These are phyloP conservation scores for Babesia bovis DNA, from an alignment of 169 alveolate genomes.

Conservation along the genomic window DNA sequence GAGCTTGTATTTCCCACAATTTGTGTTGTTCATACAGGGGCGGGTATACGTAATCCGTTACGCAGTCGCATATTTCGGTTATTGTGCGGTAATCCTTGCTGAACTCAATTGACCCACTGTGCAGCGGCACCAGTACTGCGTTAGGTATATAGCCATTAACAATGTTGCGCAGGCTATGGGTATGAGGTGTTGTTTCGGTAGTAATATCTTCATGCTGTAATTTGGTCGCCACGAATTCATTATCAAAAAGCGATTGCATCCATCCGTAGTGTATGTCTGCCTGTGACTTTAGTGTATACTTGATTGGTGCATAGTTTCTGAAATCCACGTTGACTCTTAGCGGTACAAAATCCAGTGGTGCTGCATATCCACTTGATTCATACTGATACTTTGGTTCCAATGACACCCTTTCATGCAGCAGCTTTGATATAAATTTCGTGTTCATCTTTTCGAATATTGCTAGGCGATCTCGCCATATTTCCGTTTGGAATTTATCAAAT, in stretches of 20 bases:
- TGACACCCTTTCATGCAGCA: background rate
- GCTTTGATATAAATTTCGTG: background rate
- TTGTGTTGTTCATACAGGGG: conserved; percentile 39
- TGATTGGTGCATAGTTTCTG: conserved; percentile 57
- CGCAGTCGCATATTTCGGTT: conserved; percentile 33
- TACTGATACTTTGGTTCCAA: background rate
- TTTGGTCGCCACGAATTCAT: background rate
- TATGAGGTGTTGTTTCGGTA: no score
- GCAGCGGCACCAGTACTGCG: conserved; percentile 55
- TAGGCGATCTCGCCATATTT: conserved; percentile 7
- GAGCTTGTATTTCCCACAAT: no score
- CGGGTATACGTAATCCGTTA: conserved; percentile 43
- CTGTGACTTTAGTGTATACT: conserved; percentile 25
- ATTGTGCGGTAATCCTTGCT: conserved; percentile 34
- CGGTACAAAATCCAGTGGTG: conserved; percentile 21
- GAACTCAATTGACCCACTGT: conserved; percentile 20
- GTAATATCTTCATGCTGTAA: background rate
- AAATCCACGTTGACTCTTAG: conserved; percentile 30
- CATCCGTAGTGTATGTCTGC: conserved; percentile 6
- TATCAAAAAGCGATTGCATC: conserved; percentile 29
- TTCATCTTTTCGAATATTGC: background rate
- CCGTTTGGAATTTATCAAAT: background rate
- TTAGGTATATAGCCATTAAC: conserved; percentile 1
- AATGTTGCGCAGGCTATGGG: no score
- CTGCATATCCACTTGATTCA: conserved; percentile 25